These are phyloP conservation scores for Fragaria nilgerrensis DNA, from an alignment of 306 rosid species.

Conservation along the genomic window DNA sequence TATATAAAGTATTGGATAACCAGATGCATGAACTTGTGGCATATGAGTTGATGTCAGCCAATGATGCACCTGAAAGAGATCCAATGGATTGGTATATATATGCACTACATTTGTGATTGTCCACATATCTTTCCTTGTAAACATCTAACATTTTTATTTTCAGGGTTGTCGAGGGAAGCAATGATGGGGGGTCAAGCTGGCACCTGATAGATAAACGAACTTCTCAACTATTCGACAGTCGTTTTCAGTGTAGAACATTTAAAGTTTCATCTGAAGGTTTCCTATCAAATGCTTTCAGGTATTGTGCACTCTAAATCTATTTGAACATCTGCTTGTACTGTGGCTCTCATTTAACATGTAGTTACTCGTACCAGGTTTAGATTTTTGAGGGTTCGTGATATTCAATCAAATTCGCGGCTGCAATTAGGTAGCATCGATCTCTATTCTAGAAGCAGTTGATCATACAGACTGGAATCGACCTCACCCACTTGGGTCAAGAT, in stretches of 20 bases:
- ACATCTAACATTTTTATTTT: slow-evolving; percentile 8
- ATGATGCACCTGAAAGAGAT: slow-evolving; percentile 96
- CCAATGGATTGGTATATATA: slow-evolving; percentile 80
- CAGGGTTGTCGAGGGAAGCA: slow-evolving; percentile 90
- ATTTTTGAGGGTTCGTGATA: slow-evolving; percentile 62
- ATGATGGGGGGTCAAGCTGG: slow-evolving; percentile 76
- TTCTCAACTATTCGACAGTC: slow-evolving; percentile 57
- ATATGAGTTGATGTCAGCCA: slow-evolving; percentile 93
- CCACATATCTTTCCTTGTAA: background rate
- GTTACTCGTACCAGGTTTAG: slow-evolving; percentile 53
- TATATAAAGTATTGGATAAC: slow-evolving; percentile 48
- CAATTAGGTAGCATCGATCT: slow-evolving; percentile 90
- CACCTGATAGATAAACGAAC: slow-evolving; percentile 60
- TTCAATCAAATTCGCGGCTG: slow-evolving; percentile 58
- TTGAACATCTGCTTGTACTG: background rate
- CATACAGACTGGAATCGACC: background rate
- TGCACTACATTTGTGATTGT: background rate
- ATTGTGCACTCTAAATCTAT: background rate
- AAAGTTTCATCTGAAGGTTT: slow-evolving; percentile 39
- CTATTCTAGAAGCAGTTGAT: slow-evolving; percentile 38
- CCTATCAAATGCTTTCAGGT: slow-evolving; percentile 67
- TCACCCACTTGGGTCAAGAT: background rate
- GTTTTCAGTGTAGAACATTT: slow-evolving; percentile 64
- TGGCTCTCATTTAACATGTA: slow-evolving; percentile 1
- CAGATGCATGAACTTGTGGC: slow-evolving; percentile 70